phyloP scores from a whole-genome alignment of 2,329 filamentous ascomycete species.

The Sarocladiaceae sp. region DNA sequence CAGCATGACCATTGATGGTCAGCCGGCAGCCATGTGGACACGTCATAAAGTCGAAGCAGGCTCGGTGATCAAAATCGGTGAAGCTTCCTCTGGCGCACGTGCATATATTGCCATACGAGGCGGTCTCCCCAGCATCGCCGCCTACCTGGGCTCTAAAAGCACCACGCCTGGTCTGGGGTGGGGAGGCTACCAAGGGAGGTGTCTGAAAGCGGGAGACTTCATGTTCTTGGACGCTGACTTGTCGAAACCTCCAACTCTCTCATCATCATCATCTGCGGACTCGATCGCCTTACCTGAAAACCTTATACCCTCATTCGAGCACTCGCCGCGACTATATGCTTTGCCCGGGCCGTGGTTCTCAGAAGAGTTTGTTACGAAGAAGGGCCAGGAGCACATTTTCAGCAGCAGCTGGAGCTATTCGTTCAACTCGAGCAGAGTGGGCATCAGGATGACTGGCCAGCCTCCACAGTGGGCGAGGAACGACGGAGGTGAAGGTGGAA shows the following conservation, averaged over 20 bases:
- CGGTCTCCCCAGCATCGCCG: constrained; percentile 35
- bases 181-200: constrained; percentile 54
- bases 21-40: constrained; percentile 47
- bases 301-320: too few relatives aligned
- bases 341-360: too few relatives aligned
- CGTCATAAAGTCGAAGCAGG: constrained; percentile 42
- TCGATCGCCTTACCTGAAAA: too few relatives aligned
- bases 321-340: too few relatives aligned
- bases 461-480: constrained; percentile 51
- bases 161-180: constrained; percentile 51
- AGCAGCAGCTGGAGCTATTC: too few relatives aligned
- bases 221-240: constrained; percentile 30
- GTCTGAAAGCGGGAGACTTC: constrained; percentile 46
- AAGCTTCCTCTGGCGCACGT: constrained; percentile 45
- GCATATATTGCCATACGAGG: constrained; percentile 50
- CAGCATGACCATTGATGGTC: constrained; percentile 43
- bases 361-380: too few relatives aligned
- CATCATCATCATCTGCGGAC: too few relatives aligned
- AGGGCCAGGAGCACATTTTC: too few relatives aligned
- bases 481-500: constrained; percentile 56
- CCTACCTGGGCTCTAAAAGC: constrained; percentile 53
- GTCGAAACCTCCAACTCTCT: constrained; percentile 6
- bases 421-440: constrained; percentile 53
- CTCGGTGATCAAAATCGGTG: constrained; percentile 43
- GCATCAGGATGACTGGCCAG: constrained; percentile 53